Percentiles rank a stretch among this genome's conserved stretches.
phyloP scores from a whole-genome alignment of 306 rosid genomes.

The Corylus americana region DNA sequence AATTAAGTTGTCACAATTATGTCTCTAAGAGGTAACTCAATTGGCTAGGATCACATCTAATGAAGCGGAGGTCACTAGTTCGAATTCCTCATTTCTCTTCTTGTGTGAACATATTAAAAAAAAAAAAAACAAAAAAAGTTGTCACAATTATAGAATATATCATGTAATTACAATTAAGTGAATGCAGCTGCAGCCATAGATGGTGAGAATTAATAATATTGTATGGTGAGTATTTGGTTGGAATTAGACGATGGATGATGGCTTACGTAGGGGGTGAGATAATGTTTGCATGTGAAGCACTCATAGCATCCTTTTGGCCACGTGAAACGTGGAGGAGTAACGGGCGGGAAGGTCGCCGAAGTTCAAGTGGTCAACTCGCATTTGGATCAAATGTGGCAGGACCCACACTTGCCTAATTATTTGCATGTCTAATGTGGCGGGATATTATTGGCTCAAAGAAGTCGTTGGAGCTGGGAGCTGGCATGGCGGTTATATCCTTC shows the following conservation, averaged over 20 bases:
- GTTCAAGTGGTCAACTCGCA: neutral
- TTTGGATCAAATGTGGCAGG: neutral
- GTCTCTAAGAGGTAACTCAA: too few species aligned
- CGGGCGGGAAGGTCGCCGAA: constrained; percentile 12
- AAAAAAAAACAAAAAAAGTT: too few species aligned
- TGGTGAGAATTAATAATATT: too few species aligned
- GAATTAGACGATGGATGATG: neutral
- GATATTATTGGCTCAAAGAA: neutral
- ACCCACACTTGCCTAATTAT: neutral
- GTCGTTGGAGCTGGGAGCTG: neutral
- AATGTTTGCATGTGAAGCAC: neutral
- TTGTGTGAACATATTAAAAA: too few species aligned
- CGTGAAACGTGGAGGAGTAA: constrained; percentile 15
- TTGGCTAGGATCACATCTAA: too few species aligned
- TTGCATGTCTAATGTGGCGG: neutral
- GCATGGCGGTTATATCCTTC: neutral
- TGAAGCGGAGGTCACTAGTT: too few species aligned
- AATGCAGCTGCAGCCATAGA: too few species aligned
- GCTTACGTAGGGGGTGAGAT: neutral
- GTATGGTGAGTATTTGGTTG: neutral
- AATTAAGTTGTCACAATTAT: too few species aligned
- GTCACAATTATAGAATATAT: too few species aligned
- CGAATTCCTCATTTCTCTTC: too few species aligned
- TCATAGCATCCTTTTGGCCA: neutral
- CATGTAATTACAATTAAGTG: too few species aligned